Evolutionary conservation across 345 rosid species (phyloP), one percentile per base, ranked within the genome.

Genomic region (Pistacia atlantica): DNA sequence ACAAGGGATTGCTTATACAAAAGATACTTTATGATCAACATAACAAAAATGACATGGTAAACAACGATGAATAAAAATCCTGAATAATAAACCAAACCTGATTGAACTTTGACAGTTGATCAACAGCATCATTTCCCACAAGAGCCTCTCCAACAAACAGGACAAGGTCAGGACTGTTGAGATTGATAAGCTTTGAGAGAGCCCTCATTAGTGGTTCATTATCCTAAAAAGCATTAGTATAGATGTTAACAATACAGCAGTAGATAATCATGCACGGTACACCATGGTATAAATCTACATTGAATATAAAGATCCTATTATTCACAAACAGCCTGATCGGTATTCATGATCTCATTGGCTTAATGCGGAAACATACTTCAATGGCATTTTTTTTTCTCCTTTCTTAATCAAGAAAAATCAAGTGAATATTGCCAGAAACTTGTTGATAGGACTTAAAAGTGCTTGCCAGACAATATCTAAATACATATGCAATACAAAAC

Each of bases 131-230:
- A 80, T 97, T 94, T 62, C 99, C 99, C 80, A 94, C 99, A 69
- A 97, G 86, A 54, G 99, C 98, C 88, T 97, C 99, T 79, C 99
- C 98, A 56, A 97, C 99, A 83, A 94, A 97, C 87, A 97, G 83
- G 80, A 97, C 97, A 79, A 97, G 85, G 85, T 97, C 97, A 0
- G 99, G 98, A 46, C 71, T 87, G 86, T 93, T 97, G 74, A 91
- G 93, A 86, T 91, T 74, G 49, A 96, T 83, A 73, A 96, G 93
- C 86, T 96, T 94, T 12, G 99, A 91, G 37, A 96, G 97, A 42
- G 99, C 99, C 85, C 99, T 91, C 98, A 94, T 96, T 80, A 96
- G 80, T 14, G 97, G 99, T 78, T 96, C 99, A 80, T 96, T 96
- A 73, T 94, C 98, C 97, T 92, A 84, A 75, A 5, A 76, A 61